phyloP scores from a whole-genome alignment of 192 early-diverging fungal genomes.

The Coemansia sp. region DNA sequence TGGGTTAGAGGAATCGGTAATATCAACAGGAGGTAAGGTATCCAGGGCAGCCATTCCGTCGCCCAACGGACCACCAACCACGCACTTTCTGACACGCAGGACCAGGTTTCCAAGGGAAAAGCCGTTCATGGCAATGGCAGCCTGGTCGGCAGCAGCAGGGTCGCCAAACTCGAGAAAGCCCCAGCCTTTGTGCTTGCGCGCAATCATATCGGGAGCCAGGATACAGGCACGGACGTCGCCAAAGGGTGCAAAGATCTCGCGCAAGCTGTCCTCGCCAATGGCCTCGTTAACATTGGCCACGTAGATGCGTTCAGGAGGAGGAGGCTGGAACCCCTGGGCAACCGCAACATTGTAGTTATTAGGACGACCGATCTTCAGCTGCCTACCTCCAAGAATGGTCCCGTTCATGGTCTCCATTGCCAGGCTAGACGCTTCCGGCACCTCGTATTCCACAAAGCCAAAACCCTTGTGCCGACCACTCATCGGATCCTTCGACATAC shows the following conservation, averaged over 20 bases:
- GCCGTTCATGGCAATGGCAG: conserved; percentile 70
- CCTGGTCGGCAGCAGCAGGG: conserved; percentile 58
- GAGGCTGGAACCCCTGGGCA: conserved; percentile 58
- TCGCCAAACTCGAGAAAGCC: conserved; percentile 83
- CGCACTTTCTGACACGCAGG: conserved; percentile 65
- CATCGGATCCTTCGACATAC: conserved; percentile 75
- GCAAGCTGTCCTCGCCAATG: conserved; percentile 71
- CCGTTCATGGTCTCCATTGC: conserved; percentile 81
- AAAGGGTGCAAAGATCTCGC: conserved; percentile 82
- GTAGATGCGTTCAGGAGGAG: conserved; percentile 71
- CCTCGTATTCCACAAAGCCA: conserved; percentile 88
- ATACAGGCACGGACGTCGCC: conserved; percentile 71
- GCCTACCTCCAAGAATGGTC: conserved; percentile 75
- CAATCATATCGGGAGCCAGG: conserved; percentile 64
- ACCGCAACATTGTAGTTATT: conserved; percentile 74
- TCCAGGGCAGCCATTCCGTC: conserved; percentile 79
- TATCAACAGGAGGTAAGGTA: conserved; percentile 33
- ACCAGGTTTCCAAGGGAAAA: conserved; percentile 73
- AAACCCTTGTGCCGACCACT: conserved; percentile 80
- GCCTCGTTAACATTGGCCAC: conserved; percentile 81
- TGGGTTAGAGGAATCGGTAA: neutral
- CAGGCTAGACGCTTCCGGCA: conserved; percentile 80
- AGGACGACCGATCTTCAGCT: conserved; percentile 80
- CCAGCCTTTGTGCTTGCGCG: conserved; percentile 76
- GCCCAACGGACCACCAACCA: conserved; percentile 77